These are phyloP conservation scores for Tripterygium wilfordii DNA, from an alignment of 177 flowering plant species.

Conservation along the genomic window DNA sequence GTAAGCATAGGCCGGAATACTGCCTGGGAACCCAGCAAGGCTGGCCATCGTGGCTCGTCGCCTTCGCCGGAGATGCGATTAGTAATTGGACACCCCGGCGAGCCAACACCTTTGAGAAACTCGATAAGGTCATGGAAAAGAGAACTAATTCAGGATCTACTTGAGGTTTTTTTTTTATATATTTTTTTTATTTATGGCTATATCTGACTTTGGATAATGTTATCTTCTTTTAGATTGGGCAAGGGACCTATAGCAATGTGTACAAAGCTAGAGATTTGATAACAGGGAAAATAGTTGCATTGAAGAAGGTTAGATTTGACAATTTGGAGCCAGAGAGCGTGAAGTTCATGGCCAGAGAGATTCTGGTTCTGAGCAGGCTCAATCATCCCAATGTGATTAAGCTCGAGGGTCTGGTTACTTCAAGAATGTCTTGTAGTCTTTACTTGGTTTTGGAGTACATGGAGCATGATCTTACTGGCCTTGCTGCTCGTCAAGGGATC, in stretches of 20 bases:
- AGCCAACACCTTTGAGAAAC: slow-evolving; percentile 69
- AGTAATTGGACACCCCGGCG: slow-evolving; percentile 76
- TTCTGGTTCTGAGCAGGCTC: slow-evolving; percentile 51
- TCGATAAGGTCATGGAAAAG: slow-evolving; percentile 59
- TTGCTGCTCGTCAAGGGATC: slow-evolving; percentile 50
- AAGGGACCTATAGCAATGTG: slow-evolving; percentile 93
- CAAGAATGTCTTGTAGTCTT: slow-evolving; percentile 80
- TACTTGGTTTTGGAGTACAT: slow-evolving; percentile 79
- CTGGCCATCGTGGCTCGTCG: slow-evolving; percentile 78
- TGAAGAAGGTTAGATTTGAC: slow-evolving; percentile 86
- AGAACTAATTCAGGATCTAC: slow-evolving; percentile 1
- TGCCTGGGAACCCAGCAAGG: slow-evolving; percentile 26
- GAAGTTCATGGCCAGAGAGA: slow-evolving; percentile 85
- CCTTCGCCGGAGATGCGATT: slow-evolving; percentile 69
- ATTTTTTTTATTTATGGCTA: too few relatives aligned
- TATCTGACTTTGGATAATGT: not conserved
- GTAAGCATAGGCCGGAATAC: slow-evolving; percentile 12
- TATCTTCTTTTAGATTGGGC: slow-evolving; percentile 57
- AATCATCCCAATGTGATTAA: slow-evolving; percentile 81
- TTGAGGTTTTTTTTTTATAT: not conserved
- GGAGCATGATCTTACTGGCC: slow-evolving; percentile 88
- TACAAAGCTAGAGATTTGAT: slow-evolving; percentile 73
- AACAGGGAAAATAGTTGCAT: slow-evolving; percentile 76
- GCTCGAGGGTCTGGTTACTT: slow-evolving; percentile 75
- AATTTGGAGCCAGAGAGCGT: slow-evolving; percentile 86